Evolutionary conservation across 345 rosid genomes (phyloP).

Genomic region (Garcia nutans): DNA sequence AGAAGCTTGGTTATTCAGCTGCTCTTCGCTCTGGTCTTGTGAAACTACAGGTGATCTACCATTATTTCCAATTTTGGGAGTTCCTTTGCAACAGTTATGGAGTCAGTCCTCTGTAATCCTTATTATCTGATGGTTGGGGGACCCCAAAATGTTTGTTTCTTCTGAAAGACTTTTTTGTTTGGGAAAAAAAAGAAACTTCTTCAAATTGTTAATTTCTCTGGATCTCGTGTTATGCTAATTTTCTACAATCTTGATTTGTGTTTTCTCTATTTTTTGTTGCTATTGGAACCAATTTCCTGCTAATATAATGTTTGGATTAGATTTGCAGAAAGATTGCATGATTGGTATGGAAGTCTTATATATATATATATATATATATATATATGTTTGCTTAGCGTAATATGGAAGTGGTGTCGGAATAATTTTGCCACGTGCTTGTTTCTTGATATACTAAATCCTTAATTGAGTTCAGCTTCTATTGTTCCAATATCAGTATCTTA

Average conservation of each 20-base stretch:
- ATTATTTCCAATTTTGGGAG: background rate
- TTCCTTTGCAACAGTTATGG: background rate
- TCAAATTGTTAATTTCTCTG: too few relatives aligned
- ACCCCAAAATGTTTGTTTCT: background rate
- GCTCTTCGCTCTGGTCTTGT: slow-evolving; percentile 88
- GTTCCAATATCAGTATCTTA: too few relatives aligned
- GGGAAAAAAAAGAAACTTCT: too few relatives aligned
- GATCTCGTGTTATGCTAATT: too few relatives aligned
- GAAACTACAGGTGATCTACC: slow-evolving; percentile 78
- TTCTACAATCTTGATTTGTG: too few relatives aligned
- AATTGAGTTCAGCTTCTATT: background rate
- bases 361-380: too few relatives aligned
- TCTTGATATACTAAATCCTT: background rate
- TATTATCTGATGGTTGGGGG: background rate
- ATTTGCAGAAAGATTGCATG: background rate
- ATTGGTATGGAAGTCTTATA: background rate
- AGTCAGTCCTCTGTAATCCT: background rate
- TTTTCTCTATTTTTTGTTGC: too few relatives aligned
- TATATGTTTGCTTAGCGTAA: background rate
- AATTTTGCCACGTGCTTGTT: background rate
- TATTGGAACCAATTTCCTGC: background rate
- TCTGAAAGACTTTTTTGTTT: background rate
- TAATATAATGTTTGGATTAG: background rate
- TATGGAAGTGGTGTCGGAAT: background rate
- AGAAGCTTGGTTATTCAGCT: slow-evolving; percentile 79